Evolutionary conservation across 2,329 filamentous ascomycete species (phyloP).

Genomic region (Lecanoromycetidae sp.): DNA sequence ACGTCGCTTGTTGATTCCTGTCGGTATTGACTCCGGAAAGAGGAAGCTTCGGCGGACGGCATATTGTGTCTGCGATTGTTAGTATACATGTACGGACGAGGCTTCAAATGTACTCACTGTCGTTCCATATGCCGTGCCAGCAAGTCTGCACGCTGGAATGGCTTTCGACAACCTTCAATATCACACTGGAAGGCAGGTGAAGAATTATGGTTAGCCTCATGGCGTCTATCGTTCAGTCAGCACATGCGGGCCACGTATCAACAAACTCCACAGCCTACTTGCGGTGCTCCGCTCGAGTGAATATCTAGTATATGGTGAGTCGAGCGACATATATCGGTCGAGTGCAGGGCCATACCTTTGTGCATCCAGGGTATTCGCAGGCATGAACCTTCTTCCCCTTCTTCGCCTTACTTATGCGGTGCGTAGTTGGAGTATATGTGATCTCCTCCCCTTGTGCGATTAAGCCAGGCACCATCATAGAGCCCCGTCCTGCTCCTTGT

Average conservation of each 20-base stretch:
- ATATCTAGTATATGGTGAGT: conserved; percentile 28
- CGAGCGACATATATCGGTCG: conserved; percentile 3
- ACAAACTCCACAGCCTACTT: conserved; percentile 22
- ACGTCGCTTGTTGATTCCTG: conserved; percentile 15
- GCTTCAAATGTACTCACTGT: conserved; percentile 30
- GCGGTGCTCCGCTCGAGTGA: conserved; percentile 39
- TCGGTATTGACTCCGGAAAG: conserved; percentile 9
- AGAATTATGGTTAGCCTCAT: conserved; percentile 40
- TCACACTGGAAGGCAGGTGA: conserved; percentile 34
- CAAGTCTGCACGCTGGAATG: conserved; percentile 37
- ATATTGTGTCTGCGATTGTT: conserved; percentile 17
- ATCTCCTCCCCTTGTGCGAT: conserved; percentile 9
- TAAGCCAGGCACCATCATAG: conserved; percentile 5
- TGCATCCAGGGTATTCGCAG: conserved; percentile 36
- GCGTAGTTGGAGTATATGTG: conserved; percentile 37
- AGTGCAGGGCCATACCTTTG: conserved; percentile 30
- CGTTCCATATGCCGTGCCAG: conserved; percentile 38
- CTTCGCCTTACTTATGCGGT: conserved; percentile 40
- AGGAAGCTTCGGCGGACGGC: conserved; percentile 8
- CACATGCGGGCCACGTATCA: background rate
- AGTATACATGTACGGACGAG: background rate
- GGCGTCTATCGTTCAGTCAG: conserved; percentile 27
- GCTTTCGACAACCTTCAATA: conserved; percentile 34
- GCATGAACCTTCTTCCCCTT: conserved; percentile 40
- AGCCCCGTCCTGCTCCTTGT: conserved; percentile 3